Percentiles rank a stretch among this genome's conserved stretches.
Evolutionary conservation across 495 filamentous ascomycete genomes (phyloP).

Genomic region (Apiosordaria backusii): DNA sequence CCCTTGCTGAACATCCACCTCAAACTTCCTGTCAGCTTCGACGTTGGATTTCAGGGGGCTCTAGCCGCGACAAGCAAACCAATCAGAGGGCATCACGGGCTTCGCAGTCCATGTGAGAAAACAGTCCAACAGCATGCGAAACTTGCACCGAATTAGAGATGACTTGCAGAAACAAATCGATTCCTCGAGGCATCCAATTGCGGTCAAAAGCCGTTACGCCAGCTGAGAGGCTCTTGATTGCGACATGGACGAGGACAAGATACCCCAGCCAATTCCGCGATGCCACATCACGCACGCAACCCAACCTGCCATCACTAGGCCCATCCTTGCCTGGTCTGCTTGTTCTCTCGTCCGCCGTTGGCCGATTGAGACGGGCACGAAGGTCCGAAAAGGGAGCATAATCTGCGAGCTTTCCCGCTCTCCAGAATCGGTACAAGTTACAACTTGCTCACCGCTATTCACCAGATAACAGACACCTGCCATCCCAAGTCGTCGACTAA

Average conservation of each 20-base stretch:
- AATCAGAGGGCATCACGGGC: slow-evolving; percentile 11
- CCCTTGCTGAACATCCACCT: neutral
- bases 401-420: slow-evolving; percentile 1
- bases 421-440: neutral
- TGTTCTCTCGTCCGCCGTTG: neutral
- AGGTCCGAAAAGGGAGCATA: neutral
- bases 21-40: neutral
- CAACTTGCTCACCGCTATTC: neutral
- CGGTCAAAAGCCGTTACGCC: neutral
- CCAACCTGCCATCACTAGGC: slow-evolving; percentile 4
- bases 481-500: neutral
- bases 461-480: neutral
- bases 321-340: neutral
- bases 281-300: slow-evolving; percentile 24
- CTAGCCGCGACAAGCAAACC: slow-evolving; percentile 9
- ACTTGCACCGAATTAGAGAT: neutral
- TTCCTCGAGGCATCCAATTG: slow-evolving; percentile 9
- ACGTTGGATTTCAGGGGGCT: slow-evolving; percentile 17
- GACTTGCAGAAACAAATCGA: slow-evolving; percentile 18
- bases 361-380: neutral
- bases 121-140: slow-evolving; percentile 7
- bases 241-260: neutral
- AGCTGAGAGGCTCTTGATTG: neutral
- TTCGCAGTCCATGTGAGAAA: neutral
- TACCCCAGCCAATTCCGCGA: slow-evolving; percentile 12